Percentiles rank a stretch among this genome's conserved stretches.
Evolutionary conservation across 768 basidiomycete genomes (phyloP).

Genomic region (Holtermannia corniformis): DNA sequence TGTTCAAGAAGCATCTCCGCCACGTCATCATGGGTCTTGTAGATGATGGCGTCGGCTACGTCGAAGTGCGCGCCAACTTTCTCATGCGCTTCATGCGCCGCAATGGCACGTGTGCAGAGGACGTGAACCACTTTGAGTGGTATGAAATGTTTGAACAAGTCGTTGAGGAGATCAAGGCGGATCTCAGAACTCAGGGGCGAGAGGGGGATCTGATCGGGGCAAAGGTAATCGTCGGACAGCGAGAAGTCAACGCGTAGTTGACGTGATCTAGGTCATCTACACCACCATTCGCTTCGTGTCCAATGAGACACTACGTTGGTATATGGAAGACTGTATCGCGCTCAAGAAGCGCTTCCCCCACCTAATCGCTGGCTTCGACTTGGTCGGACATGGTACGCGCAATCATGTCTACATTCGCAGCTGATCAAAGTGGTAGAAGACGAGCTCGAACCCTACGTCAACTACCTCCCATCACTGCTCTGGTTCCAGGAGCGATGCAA

Average conservation of each 20-base stretch:
- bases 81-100: conserved; percentile 46
- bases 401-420: conserved; percentile 46
- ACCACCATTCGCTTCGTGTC: conserved; percentile 53
- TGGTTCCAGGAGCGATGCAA: conserved; percentile 53
- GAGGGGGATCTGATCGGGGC: conserved; percentile 59
- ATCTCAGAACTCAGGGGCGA: conserved; percentile 50
- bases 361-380: conserved; percentile 65
- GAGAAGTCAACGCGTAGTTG: conserved; percentile 7
- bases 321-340: conserved; percentile 62
- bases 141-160: conserved; percentile 50
- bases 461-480: conserved; percentile 56
- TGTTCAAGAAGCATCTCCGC: conserved; percentile 55
- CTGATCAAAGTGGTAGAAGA: background rate
- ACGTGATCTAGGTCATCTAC: conserved; percentile 55
- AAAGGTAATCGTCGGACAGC: too few relatives aligned
- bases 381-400: conserved; percentile 62
- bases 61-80: conserved; percentile 63
- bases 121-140: conserved; percentile 56
- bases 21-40: conserved; percentile 56
- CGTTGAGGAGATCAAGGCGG: conserved; percentile 49
- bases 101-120: conserved; percentile 43
- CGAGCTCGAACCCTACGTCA: background rate
- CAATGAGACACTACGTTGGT: conserved; percentile 54
- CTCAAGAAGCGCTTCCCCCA: conserved; percentile 67
- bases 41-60: conserved; percentile 62